Conservation (phyloP, 148 eudicot genomes). For the Cornus kousa region DNA sequence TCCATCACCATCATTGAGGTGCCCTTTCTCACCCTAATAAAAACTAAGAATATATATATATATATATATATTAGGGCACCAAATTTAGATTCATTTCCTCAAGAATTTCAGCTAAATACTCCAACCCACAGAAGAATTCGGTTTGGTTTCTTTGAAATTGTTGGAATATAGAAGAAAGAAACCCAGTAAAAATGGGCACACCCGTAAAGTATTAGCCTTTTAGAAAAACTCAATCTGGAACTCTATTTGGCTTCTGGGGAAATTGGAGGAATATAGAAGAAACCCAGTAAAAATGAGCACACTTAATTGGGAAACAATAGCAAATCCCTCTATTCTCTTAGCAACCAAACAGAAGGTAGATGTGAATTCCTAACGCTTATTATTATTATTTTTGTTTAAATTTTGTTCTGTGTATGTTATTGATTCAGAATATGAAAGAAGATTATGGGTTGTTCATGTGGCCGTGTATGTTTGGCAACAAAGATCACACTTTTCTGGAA, state of each 20-base stretch:
- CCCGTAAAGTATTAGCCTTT: neutral
- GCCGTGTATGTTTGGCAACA: conserved; percentile 98
- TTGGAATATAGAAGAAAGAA: neutral
- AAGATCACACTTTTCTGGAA: conserved; percentile 56
- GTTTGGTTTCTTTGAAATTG: conserved; percentile 6
- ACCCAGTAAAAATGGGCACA: neutral
- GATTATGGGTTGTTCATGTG: conserved; percentile 93
- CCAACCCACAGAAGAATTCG: neutral
- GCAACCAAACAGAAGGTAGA: neutral
- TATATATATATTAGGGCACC: no score
- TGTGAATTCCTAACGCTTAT: neutral
- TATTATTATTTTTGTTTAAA: neutral
- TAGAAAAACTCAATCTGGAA: neutral
- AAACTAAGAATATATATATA: no score
- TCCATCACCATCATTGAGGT: conserved; percentile 72
- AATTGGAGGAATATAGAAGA: neutral
- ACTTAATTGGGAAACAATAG: no score
- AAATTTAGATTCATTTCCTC: neutral
- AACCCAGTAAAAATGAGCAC: neutral
- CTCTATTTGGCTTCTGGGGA: neutral
- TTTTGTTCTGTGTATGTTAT: neutral
- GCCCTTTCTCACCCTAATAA: neutral
- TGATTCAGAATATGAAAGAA: conserved; percentile 65
- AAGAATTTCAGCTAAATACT: no score
- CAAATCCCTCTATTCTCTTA: neutral